These are phyloP conservation scores for Thalassiosira gravida DNA, from an alignment of 352 stramenopile species.

Conservation along the genomic window DNA sequence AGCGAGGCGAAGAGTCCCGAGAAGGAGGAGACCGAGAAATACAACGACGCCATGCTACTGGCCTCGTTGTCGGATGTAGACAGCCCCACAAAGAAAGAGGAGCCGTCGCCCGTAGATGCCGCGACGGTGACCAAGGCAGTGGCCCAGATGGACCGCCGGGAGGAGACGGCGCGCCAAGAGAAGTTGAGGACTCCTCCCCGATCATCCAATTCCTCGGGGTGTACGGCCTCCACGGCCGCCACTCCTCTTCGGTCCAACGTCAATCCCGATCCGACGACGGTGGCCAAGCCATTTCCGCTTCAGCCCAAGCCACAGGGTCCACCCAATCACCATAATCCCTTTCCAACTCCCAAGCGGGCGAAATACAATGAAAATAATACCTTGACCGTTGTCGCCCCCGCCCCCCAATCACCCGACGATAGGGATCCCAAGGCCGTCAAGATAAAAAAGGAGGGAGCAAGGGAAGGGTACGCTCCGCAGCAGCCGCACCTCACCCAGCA, in stretches of 20 bases:
- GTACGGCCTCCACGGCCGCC: conserved; percentile 3
- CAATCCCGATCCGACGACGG: neutral
- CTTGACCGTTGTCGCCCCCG: neutral
- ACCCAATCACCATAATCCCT: neutral
- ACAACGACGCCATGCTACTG: conserved; percentile 60
- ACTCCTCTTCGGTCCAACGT: conserved; percentile 47
- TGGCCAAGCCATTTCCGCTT: conserved; percentile 36
- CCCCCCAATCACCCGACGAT: conserved; percentile 16
- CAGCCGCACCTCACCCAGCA: too few species aligned
- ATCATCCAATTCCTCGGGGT: neutral
- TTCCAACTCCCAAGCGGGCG: too few species aligned
- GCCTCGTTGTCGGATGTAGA: conserved; percentile 48
- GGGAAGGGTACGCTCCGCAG: conserved; percentile 5
- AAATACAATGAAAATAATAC: neutral
- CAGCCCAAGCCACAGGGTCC: conserved; percentile 44
- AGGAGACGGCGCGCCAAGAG: neutral
- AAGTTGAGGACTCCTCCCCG: neutral
- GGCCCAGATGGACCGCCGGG: neutral
- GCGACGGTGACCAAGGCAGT: neutral
- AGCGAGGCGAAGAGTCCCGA: neutral
- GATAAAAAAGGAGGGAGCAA: conserved; percentile 4
- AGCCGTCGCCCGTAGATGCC: neutral
- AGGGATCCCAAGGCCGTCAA: conserved; percentile 32
- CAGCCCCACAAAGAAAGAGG: conserved; percentile 20
- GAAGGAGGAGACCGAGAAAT: conserved; percentile 6